Evolutionary conservation across 306 rosid genomes (phyloP).

Genomic region (Cicer judaicum): DNA sequence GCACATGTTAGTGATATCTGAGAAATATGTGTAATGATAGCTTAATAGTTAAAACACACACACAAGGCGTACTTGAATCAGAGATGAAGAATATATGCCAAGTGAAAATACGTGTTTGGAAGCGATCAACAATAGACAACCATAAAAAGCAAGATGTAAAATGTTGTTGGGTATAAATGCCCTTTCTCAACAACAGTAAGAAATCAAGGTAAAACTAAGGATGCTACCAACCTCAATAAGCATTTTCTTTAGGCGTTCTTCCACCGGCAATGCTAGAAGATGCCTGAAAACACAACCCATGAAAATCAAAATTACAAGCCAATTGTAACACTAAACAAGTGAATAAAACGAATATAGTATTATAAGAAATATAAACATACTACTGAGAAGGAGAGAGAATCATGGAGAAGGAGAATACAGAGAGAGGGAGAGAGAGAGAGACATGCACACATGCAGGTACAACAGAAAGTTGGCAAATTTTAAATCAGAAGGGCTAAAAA

Average conservation of each 20-base stretch:
- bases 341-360: slow-evolving; percentile 24
- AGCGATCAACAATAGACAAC: slow-evolving; percentile 37
- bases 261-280: slow-evolving; percentile 71
- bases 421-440: not conserved
- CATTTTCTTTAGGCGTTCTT: slow-evolving; percentile 76
- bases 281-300: slow-evolving; percentile 56
- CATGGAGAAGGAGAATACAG: slow-evolving; percentile 13
- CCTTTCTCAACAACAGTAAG: slow-evolving; percentile 31
- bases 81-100: slow-evolving; percentile 18
- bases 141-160: slow-evolving; percentile 29
- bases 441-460: slow-evolving; percentile 25
- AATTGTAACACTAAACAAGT: slow-evolving; percentile 11
- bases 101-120: not conserved
- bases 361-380: slow-evolving; percentile 10
- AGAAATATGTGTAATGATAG: slow-evolving; percentile 20
- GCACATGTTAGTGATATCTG: slow-evolving; percentile 25
- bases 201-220: slow-evolving; percentile 39
- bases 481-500: slow-evolving; percentile 14
- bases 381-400: slow-evolving; percentile 8
- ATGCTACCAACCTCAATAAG: slow-evolving; percentile 74
- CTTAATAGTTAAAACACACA: slow-evolving; percentile 8
- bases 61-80: slow-evolving; percentile 4
- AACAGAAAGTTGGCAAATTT: slow-evolving; percentile 30
- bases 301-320: slow-evolving; percentile 21
- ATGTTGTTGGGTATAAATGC: slow-evolving; percentile 8